Evolutionary conservation across 164 flowering plant genomes (phyloP).

Genomic region (Vitis riparia): DNA sequence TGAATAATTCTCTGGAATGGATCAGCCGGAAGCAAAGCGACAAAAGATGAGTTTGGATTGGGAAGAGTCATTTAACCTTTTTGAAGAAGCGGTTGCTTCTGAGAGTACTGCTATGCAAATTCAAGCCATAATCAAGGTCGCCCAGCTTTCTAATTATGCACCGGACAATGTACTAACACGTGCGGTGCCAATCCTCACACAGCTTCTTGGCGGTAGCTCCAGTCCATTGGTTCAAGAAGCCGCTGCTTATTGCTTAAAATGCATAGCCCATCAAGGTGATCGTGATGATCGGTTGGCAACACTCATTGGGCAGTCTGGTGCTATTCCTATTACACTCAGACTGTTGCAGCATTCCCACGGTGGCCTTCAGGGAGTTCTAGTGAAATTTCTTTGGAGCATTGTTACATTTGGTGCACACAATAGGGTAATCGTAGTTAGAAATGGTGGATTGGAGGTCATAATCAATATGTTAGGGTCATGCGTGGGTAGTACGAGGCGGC

Average conservation of each 20-base stretch:
- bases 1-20: too few species aligned
- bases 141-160: constrained; percentile 28
- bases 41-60: constrained; percentile 27
- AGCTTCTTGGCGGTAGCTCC: constrained; percentile 22
- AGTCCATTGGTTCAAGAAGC: constrained; percentile 31
- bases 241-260: constrained; percentile 38
- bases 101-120: constrained; percentile 27
- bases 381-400: constrained; percentile 34
- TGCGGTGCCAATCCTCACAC: constrained; percentile 36
- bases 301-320: constrained; percentile 36
- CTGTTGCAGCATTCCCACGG: constrained; percentile 32
- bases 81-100: constrained; percentile 23
- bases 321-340: constrained; percentile 24
- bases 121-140: constrained; percentile 39
- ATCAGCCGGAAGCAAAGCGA: too few species aligned
- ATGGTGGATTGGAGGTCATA: constrained; percentile 42
- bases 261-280: constrained; percentile 31
- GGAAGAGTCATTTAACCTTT: constrained; percentile 32
- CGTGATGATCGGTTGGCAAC: constrained; percentile 21
- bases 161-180: constrained; percentile 34
- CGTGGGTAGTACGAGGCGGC: constrained; percentile 18
- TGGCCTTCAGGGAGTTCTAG: constrained; percentile 20
- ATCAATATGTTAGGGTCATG: constrained; percentile 27
- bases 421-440: constrained; percentile 28
- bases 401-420: constrained; percentile 24